Evolutionary conservation across 352 stramenopile genomes (phyloP).

Genomic region (Pythium sp.): DNA sequence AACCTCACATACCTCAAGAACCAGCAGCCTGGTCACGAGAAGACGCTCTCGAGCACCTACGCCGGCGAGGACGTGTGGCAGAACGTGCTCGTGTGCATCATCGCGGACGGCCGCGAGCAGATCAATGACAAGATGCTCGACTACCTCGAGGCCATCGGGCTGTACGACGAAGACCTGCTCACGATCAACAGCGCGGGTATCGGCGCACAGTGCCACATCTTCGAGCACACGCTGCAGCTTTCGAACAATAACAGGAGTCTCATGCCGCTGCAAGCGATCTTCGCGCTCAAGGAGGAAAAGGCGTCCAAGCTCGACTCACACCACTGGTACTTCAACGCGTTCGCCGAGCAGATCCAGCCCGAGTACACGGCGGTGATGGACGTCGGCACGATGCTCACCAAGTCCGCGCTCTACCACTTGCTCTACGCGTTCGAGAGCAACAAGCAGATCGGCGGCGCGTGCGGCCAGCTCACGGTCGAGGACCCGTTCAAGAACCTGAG

Average conservation of each 20-base stretch:
- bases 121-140: conserved; percentile 79
- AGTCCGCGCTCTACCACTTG: conserved; percentile 74
- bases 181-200: conserved; percentile 86
- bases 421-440: conserved; percentile 79
- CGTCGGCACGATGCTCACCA: conserved; percentile 82
- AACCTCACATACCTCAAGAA: conserved; percentile 75
- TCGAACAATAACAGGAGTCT: conserved; percentile 66
- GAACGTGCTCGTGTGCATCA: conserved; percentile 77
- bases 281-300: conserved; percentile 82
- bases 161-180: conserved; percentile 84
- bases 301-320: conserved; percentile 84
- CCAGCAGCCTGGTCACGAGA: conserved; percentile 26
- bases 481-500: conserved; percentile 80
- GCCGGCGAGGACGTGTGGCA: conserved; percentile 73
- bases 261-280: conserved; percentile 72
- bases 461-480: conserved; percentile 78
- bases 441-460: conserved; percentile 76
- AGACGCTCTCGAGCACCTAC: conserved; percentile 40
- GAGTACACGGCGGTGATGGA: conserved; percentile 85
- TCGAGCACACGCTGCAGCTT: conserved; percentile 83
- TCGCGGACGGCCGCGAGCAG: conserved; percentile 76
- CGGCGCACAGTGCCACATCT: conserved; percentile 77
- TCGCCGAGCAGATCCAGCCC: conserved; percentile 80
- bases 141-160: conserved; percentile 64
- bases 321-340: conserved; percentile 83